These are phyloP conservation scores for Cruciata laevipes DNA, from an alignment of 257 asterid species.

Conservation along the genomic window DNA sequence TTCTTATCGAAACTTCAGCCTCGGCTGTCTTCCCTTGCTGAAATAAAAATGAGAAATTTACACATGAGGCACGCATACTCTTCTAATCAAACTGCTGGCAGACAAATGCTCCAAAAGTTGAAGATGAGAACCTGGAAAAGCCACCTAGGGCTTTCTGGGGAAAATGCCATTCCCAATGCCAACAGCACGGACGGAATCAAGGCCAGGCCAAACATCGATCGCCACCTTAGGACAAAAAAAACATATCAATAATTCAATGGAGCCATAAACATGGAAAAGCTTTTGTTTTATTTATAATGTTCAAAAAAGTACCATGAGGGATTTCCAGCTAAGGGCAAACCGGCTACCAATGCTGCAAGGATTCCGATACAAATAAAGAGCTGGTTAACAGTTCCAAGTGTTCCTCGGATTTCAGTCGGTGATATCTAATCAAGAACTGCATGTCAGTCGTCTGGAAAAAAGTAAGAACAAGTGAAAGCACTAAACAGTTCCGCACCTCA, in stretches of 20 bases:
- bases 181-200: constrained; percentile 67
- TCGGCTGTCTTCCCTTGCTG: constrained; percentile 78
- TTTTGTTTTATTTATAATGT: background rate
- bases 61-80: constrained; percentile 4
- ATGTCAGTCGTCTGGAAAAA: constrained; percentile 22
- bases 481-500: constrained; percentile 46
- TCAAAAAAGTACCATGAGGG: constrained; percentile 61
- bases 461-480: constrained; percentile 1
- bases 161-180: constrained; percentile 88
- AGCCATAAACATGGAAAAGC: background rate
- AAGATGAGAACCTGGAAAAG: constrained; percentile 58
- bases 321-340: constrained; percentile 85
- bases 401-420: constrained; percentile 93
- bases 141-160: constrained; percentile 99
- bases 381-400: constrained; percentile 93
- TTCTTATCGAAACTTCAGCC: constrained; percentile 62
- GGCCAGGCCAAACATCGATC: constrained; percentile 89
- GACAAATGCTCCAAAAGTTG: background rate
- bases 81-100: background rate
- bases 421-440: constrained; percentile 52
- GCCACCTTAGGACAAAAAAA: constrained; percentile 63
- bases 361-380: constrained; percentile 82
- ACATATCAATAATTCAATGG: background rate
- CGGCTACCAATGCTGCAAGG: constrained; percentile 89
- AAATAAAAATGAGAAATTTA: constrained; percentile 14